Evolutionary conservation across 2,329 filamentous ascomycete species (phyloP), one percentile per base, ranked within the genome.

Genomic region (Simplicillium sp.): DNA sequence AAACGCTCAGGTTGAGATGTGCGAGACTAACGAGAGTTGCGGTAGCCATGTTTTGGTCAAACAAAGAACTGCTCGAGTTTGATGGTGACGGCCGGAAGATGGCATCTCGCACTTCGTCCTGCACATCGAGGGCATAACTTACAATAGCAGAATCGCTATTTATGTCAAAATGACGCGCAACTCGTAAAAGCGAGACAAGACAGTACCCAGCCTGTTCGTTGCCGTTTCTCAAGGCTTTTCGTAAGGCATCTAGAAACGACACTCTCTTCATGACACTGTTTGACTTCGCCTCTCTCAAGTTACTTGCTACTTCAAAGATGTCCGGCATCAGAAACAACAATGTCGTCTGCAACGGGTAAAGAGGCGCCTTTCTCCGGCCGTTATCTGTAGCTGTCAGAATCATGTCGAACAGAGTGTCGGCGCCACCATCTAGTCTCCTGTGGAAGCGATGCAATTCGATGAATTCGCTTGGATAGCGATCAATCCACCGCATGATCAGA

Each of bases 371-470:
- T 37, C 73, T 68, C 46, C 70, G 70, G 31, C 66, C 68, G 41
- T 70, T 75, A 52, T 83, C 79, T 29, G 70, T 67, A 20, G 80
- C 69, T 3, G 75, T 75, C 47, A 77, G 71, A 5, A 76, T 71
- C 75, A 84, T 83, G 50, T 84, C 80, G 52, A 84, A 83, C 17
- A 84, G 64, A 1, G 77, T 82, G 52, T 84, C 80, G 5, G 77
- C 73, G 9, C 75, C 75, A 37, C 73, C 76, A 48, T 83, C 79
- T n/a, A 83, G 66, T 51, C 76, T 71, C 50, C 69, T 75, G 46
- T 75, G 75, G 44, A 68, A 65, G 13, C 69, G 68, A 55, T 84
- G 80, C 43, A 83, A 61, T 43, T 72, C 67, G 36, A 82, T 71
- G 54, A 84, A 84, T 55, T 84, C 79, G 29, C 69, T 59, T 2